Evolutionary conservation across 441 rosid genomes (phyloP), one percentile per base, ranked within the genome.

Genomic region (Gossypium schwendimanii): DNA sequence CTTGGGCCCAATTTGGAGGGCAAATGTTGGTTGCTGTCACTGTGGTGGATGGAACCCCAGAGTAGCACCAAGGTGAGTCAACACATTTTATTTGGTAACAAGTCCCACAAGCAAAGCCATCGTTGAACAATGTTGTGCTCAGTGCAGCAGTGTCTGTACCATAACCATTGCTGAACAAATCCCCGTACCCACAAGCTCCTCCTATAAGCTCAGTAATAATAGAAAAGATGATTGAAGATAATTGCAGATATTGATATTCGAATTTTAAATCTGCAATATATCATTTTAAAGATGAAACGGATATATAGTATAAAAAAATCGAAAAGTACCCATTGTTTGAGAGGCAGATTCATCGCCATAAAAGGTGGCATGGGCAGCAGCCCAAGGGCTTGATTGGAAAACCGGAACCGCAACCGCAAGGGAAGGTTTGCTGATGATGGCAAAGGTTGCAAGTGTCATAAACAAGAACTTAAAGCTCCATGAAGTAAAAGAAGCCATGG

Each of bases 121-220:
- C 74, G 65, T 88, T 84, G 81, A 88, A 91, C 77, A 91, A 45
- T 8, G 87, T 83, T 14, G 94, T 77, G 83, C 96, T 91, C 68
- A 93, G 74, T 3, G 98, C 98, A 1, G 85, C 89, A 1, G 96
- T 90, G 44, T 75, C 52, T 2, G 85, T 74, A 4, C 98, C 96
- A 41, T 88, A 91, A 0, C 97, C 97, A 17, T 80, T 91, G 41
- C 62, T 75, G 60, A 81, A 75, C 73, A 93, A 72, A 76, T 93
- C 87, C 23, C 96, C 96, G 31, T 91, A 91, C 5, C 98, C 96
- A 68, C 98, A 93, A 23, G 96, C 98, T 76, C 98, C 97, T 71
- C 97, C 97, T 91, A 72, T 20, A 62, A 47, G 12, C 66, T 26
- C 59, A 20, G 3, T 2, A 39, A 39, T 39, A 39, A 39, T 39